Conservation (phyloP, 805 yeast genomes). For the Yamadazyma sp. region DNA sequence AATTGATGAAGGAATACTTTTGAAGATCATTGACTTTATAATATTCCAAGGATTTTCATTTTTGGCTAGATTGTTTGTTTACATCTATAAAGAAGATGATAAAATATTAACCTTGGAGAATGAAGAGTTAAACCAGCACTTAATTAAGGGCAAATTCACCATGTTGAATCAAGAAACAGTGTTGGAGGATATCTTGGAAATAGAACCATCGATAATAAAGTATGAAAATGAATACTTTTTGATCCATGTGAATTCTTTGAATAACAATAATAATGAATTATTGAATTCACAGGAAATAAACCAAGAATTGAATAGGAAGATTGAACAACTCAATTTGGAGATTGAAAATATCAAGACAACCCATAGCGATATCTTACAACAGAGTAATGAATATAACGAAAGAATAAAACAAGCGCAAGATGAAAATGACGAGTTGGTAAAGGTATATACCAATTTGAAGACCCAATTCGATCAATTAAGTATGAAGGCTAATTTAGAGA, state of each 20-base stretch:
- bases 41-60: slow-evolving; percentile 40
- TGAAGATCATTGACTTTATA: slow-evolving; percentile 29
- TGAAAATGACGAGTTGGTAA: slow-evolving; percentile 17
- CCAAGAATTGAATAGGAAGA: slow-evolving; percentile 27
- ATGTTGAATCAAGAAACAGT: not conserved
- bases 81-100: slow-evolving; percentile 17
- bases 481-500: slow-evolving; percentile 36
- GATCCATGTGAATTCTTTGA: slow-evolving; percentile 35
- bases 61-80: slow-evolving; percentile 26
- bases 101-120: slow-evolving; percentile 20
- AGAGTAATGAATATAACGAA: slow-evolving; percentile 24
- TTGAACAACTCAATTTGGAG: slow-evolving; percentile 25
- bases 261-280: slow-evolving; percentile 36
- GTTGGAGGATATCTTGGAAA: slow-evolving; percentile 10
- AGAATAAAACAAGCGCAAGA: slow-evolving; percentile 19
- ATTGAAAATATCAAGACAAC: slow-evolving; percentile 29
- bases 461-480: slow-evolving; percentile 28
- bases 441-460: slow-evolving; percentile 16
- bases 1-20: slow-evolving; percentile 5
- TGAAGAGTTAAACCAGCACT: slow-evolving; percentile 23
- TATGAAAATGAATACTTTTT: slow-evolving; percentile 39
- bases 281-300: slow-evolving; percentile 35
- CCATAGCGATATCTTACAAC: slow-evolving; percentile 34
- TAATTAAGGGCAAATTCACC: slow-evolving; percentile 14
- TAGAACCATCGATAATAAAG: slow-evolving; percentile 26